Conservation (phyloP, 2,329 filamentous ascomycete genomes). For the Colletotrichum destructivum region DNA sequence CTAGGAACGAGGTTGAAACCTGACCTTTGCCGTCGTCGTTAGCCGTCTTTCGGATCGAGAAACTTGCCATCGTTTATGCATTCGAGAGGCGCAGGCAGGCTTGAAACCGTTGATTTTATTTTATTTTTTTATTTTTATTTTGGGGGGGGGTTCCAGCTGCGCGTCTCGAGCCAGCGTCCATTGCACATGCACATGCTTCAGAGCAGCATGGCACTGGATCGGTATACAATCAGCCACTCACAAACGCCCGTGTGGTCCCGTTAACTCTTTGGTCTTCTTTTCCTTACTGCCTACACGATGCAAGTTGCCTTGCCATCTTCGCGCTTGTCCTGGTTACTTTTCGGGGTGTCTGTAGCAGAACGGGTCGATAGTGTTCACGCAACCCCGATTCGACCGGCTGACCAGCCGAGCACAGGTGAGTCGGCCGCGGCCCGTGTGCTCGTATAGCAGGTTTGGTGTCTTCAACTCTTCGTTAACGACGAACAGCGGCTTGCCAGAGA, state of each 20-base stretch:
- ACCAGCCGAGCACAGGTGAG: slow-evolving; percentile 5
- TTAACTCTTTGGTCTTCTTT: background rate
- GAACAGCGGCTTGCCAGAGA: slow-evolving; percentile 24
- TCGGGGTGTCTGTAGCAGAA: background rate
- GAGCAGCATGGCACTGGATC: slow-evolving; percentile 1
- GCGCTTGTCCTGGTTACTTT: background rate
- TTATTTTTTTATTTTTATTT: too few species aligned
- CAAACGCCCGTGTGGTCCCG: background rate
- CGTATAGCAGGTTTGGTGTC: slow-evolving; percentile 1
- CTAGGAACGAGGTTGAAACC: slow-evolving; percentile 1
- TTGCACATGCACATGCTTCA: background rate
- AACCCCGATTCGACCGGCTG: slow-evolving; percentile 11
- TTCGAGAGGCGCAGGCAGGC: slow-evolving; percentile 33
- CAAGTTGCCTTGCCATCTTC: background rate
- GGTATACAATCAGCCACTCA: background rate
- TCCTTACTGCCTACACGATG: background rate
- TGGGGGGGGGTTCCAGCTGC: too few species aligned
- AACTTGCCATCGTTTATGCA: slow-evolving; percentile 33
- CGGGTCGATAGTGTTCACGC: slow-evolving; percentile 6
- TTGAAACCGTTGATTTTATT: slow-evolving; percentile 24
- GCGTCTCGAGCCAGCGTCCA: slow-evolving; percentile 2
- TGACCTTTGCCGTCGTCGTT: background rate
- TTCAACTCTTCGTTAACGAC: slow-evolving; percentile 14
- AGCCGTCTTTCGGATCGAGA: slow-evolving; percentile 15
- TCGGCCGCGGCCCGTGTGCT: slow-evolving; percentile 26